phyloP scores from a whole-genome alignment of 129 eudicot species.

The Pulicaria dysenterica region DNA sequence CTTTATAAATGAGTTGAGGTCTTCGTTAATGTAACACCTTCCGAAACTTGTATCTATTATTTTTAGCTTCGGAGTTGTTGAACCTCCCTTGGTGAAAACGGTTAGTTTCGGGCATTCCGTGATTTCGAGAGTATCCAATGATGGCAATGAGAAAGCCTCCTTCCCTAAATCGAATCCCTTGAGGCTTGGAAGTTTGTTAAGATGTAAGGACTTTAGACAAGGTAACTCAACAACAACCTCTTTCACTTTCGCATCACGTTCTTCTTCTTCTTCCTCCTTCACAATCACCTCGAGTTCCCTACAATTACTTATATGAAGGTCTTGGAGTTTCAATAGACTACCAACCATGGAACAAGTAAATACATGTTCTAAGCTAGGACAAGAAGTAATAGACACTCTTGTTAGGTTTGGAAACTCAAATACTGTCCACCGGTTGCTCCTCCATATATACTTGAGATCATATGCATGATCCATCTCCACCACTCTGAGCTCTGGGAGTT shows the following conservation, averaged over 20 bases:
- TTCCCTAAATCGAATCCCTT: no score
- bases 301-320: not conserved
- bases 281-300: not conserved
- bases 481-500: not conserved
- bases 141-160: no score
- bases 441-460: not conserved
- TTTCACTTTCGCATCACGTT: not conserved
- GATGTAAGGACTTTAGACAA: no score
- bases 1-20: no score
- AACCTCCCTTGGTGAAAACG: no score
- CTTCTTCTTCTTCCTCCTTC: not conserved
- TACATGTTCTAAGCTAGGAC: not conserved
- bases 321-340: conserved; percentile 1
- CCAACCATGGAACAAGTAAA: conserved; percentile 10
- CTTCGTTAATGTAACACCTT: no score
- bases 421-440: not conserved
- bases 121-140: no score
- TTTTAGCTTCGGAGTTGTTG: no score
- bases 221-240: no score
- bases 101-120: no score
- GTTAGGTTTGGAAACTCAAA: conserved; percentile 7
- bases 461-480: not conserved
- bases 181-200: no score
- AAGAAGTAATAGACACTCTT: not conserved
- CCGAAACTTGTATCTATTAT: no score